Base-by-base conservation (phyloP, 2,329 filamentous ascomycete genomes). In the Pleomassaria siparia region DNA sequence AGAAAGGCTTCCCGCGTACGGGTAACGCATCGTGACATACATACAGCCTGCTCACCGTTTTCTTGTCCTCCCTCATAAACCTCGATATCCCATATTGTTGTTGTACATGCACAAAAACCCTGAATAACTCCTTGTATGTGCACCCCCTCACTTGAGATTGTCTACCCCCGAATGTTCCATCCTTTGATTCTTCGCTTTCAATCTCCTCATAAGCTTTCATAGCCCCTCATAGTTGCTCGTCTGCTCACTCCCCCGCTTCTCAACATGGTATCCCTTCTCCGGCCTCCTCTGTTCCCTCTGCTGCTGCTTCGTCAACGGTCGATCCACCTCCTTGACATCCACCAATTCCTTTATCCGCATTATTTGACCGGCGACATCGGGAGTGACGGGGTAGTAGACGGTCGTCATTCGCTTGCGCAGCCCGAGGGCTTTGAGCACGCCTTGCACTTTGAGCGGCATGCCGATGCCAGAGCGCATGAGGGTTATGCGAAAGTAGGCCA, bases 281-380 rank as follows among this genome's bases (percentile, higher is more conserved):
- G 91, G 90, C 71, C 80, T 84, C 70, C 91, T 76, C 73, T 82
- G 77, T 43, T 79, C 81, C 74, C 84, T 84, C 64, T 95, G 79
- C 76, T 95, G 82, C 46, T 74, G 72, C 66, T 83, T 82, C 7
- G 79, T 85, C 72, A 89, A 69, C 25, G 80, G 71, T 52, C 74
- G 69, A 26, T 85, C 83, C 36, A 95, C 89, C 74, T 95, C 91
- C 58, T 84, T 77, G 28, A 96, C 90, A 44, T 83, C 79, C 37
- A 96, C 89, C 54, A 96, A 77, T 75, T 96, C 91, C 78, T 96
- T 96, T 61, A 96, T 90, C 72, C 87, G 87, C 79, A 96, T 87
- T 65, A 96, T 89, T 77, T 95, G 90, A 67, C 91, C 91, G 9
- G 91, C 91, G 53, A 89, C 84, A 58, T 90, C 85, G 33, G 85